phyloP scores from a whole-genome alignment of 2,329 filamentous ascomycete genomes.

The Sarocladium oryzae region DNA sequence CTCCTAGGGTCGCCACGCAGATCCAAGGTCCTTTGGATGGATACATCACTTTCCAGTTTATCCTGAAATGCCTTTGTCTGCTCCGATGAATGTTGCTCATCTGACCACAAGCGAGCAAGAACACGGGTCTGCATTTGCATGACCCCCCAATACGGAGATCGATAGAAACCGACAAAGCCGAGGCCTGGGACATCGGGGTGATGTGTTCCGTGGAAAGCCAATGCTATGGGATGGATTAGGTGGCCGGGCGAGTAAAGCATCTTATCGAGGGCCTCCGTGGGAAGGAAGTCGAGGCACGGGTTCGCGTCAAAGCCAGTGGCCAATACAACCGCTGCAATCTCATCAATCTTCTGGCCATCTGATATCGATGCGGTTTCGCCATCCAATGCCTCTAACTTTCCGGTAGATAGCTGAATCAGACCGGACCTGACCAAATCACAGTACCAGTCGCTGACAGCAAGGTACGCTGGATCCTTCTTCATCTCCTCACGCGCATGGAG shows the following conservation, averaged over 20 bases:
- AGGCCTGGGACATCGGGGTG: slow-evolving; percentile 55
- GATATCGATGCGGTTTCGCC: slow-evolving; percentile 30
- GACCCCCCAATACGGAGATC: slow-evolving; percentile 78
- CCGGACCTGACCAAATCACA: slow-evolving; percentile 65
- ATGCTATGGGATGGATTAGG: slow-evolving; percentile 52
- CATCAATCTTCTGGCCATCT: slow-evolving; percentile 31
- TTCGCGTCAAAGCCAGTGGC: slow-evolving; percentile 70
- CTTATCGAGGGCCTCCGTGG: slow-evolving; percentile 43
- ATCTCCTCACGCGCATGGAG: slow-evolving; percentile 33
- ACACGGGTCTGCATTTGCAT: slow-evolving; percentile 81
- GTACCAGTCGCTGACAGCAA: slow-evolving; percentile 68
- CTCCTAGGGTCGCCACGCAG: slow-evolving; percentile 45
- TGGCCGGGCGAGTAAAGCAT: slow-evolving; percentile 52
- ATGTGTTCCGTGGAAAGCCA: slow-evolving; percentile 62
- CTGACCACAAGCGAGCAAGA: slow-evolving; percentile 54
- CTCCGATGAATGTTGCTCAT: slow-evolving; percentile 13
- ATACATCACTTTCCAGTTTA: slow-evolving; percentile 38
- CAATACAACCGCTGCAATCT: slow-evolving; percentile 62
- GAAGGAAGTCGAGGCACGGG: slow-evolving; percentile 58
- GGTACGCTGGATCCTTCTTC: slow-evolving; percentile 50
- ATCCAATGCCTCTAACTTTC: slow-evolving; percentile 32
- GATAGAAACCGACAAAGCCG: slow-evolving; percentile 78
- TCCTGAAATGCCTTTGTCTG: slow-evolving; percentile 20
- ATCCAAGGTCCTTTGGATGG: slow-evolving; percentile 37
- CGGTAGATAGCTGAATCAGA: slow-evolving; percentile 44